Base-by-base conservation (phyloP, 257 asterid species). In the Knoxia roxburghii region DNA sequence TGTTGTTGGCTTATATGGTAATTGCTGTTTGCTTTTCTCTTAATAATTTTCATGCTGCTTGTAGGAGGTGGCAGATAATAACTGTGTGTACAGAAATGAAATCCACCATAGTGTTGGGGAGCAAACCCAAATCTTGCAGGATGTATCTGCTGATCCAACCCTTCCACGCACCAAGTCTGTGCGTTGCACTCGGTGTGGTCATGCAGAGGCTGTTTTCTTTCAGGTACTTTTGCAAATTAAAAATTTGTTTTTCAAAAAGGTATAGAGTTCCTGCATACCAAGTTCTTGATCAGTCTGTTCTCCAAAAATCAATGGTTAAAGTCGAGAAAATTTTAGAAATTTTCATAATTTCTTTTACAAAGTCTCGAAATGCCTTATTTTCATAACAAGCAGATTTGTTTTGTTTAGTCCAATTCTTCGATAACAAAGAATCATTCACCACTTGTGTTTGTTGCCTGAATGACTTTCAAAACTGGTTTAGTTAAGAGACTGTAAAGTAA, bases 111-210 rank as follows among this genome's bases (percentile, higher is more conserved):
- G 97, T 57, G 97, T 77, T 37, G 95, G 92, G 10, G 96, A 94
- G 72, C 89, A 89, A 71, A 88, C 97, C 55, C 96, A 94, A 74
- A 91, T 88, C 65, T 70, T 90, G 88, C 95, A 90, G 76, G 99
- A 94, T 72, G 96, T 87, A 65, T 92, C 99, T 68, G 95, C 96
- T 26, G 99, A 94, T 79, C 99, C 99, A 26, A 90, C 99, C n/a
- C 97, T 94, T 65, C 99, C 99, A 8, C 92, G 97, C 60, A 94
- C 99, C 18, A 94, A 90, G 75, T 76, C 90, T 8, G 95, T 84
- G 46, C 95, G 85, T 11, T 94, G 99, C 68, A 32, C 97, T 46
- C 77, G 14, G 63, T 94, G 99, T 75, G 93, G 95, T 35, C 99
- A 94, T 70, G 96, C 96, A 69, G 99, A 94, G 84, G 99, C 98